Percentiles rank a stretch among this genome's conserved stretches.
These are phyloP conservation scores for Davidsoniella eucalypti DNA, from an alignment of 2,329 filamentous ascomycete species.

Conservation along the genomic window DNA sequence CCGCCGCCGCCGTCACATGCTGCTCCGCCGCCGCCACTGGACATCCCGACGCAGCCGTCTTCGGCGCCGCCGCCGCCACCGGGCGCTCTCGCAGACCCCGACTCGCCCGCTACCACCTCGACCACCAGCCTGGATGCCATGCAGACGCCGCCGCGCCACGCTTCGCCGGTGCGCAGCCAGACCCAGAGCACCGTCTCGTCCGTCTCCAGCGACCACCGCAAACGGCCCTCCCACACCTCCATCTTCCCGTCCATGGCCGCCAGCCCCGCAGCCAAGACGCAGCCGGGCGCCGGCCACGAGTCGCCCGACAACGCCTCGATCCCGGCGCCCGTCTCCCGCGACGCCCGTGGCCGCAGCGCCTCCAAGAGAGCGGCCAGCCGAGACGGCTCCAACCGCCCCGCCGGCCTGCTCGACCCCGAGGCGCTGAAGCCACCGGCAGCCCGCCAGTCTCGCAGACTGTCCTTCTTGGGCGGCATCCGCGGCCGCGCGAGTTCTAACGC, in stretches of 20 bases:
- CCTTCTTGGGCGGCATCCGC: conserved; percentile 9
- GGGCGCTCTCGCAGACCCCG: neutral
- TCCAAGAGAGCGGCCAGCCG: conserved; percentile 7
- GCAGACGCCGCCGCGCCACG: conserved; percentile 7
- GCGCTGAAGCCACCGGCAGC: conserved; percentile 2
- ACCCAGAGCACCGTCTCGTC: conserved; percentile 11
- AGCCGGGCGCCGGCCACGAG: neutral
- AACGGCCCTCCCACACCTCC: neutral
- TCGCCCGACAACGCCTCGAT: no score
- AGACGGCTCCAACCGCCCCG: neutral
- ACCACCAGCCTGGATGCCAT: conserved; percentile 3
- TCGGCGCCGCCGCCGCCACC: conserved; percentile 2
- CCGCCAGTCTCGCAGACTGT: conserved; percentile 9
- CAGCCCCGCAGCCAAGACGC: conserved; percentile 5
- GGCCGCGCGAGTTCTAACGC: conserved; percentile 6
- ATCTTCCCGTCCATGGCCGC: conserved; percentile 1
- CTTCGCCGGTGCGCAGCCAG: conserved; percentile 7
- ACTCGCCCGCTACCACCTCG: conserved; percentile 7
- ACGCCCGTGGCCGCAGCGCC: conserved; percentile 4
- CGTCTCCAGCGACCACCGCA: conserved; percentile 3
- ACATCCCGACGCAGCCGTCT: conserved; percentile 1
- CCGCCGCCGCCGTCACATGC: conserved; percentile 1
- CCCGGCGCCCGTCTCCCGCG: no score
- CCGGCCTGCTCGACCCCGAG: conserved; percentile 7
- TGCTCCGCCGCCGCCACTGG: conserved; percentile 6